These are phyloP conservation scores for Hymenoscyphus albidus DNA, from an alignment of 2,329 filamentous ascomycete species.

Conservation along the genomic window DNA sequence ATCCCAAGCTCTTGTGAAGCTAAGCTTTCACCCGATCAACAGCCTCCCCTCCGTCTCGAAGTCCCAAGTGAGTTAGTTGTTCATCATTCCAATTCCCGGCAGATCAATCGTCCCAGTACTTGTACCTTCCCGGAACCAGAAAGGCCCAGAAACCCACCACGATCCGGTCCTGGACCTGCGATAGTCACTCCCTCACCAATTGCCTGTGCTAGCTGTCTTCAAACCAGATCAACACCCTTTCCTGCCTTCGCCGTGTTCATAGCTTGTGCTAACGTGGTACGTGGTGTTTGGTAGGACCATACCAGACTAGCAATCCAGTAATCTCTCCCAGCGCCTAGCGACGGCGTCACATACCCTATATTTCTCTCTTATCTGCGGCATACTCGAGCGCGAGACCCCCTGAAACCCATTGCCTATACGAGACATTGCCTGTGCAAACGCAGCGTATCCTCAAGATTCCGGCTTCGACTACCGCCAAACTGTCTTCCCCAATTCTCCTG, in stretches of 20 bases:
- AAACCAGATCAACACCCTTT: neutral
- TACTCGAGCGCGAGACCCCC: conserved; percentile 1
- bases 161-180: neutral
- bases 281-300: conserved; percentile 6
- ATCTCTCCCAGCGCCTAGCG: neutral
- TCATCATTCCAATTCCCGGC: conserved; percentile 1
- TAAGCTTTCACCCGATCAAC: neutral
- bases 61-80: neutral
- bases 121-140: neutral
- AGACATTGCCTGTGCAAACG: neutral
- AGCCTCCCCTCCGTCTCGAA: neutral
- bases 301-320: neutral
- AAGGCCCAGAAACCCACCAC: neutral
- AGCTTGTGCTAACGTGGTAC: conserved; percentile 6
- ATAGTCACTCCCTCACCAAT: neutral
- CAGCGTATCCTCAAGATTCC: conserved; percentile 27
- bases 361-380: neutral
- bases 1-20: conserved; percentile 3
- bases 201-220: neutral
- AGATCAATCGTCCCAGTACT: neutral
- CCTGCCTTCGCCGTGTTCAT: neutral
- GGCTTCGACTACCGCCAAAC: conserved; percentile 76
- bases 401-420: neutral
- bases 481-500: conserved; percentile 86
- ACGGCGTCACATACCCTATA: neutral